These are phyloP conservation scores for Fagus sylvatica DNA, from an alignment of 306 rosid genomes.

Conservation along the genomic window DNA sequence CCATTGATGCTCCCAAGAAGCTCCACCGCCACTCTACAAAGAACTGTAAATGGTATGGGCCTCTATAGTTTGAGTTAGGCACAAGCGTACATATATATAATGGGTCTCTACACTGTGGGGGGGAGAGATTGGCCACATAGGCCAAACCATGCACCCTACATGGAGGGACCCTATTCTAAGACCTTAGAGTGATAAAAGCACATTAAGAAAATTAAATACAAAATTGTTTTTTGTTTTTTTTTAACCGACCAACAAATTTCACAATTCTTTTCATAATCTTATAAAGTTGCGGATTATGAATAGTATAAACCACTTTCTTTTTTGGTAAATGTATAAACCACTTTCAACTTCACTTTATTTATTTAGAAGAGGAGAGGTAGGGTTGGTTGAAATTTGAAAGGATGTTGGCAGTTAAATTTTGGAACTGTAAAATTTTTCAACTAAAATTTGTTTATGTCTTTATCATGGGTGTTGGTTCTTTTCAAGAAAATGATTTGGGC, in stretches of 20 bases:
- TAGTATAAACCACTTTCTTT: no score
- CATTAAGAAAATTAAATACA: conserved; percentile 13
- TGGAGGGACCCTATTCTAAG: conserved; percentile 58
- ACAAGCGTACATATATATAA: conserved; percentile 53
- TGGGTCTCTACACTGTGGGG: conserved; percentile 45
- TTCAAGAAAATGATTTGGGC: conserved; percentile 21
- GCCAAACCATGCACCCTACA: conserved; percentile 55
- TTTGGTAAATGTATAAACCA: no score
- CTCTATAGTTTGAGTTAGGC: conserved; percentile 38
- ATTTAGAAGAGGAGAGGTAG: conserved; percentile 23
- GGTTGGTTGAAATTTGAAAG: conserved; percentile 28
- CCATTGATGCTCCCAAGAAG: conserved; percentile 65
- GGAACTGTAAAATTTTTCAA: conserved; percentile 34
- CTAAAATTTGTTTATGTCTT: conserved; percentile 15
- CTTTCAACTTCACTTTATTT: no score
- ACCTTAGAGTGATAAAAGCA: conserved; percentile 23
- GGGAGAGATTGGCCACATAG: conserved; percentile 28
- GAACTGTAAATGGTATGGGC: conserved; percentile 34
- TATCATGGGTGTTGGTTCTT: conserved; percentile 21
- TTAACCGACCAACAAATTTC: no score
- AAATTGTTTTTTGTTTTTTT: conserved; percentile 8
- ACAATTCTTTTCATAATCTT: neutral
- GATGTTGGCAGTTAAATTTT: conserved; percentile 29
- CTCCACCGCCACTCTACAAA: conserved; percentile 30
- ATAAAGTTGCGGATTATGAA: no score